Evolutionary conservation across 2,329 filamentous ascomycete species (phyloP).

Genomic region (Simplicillium aogashimaense): DNA sequence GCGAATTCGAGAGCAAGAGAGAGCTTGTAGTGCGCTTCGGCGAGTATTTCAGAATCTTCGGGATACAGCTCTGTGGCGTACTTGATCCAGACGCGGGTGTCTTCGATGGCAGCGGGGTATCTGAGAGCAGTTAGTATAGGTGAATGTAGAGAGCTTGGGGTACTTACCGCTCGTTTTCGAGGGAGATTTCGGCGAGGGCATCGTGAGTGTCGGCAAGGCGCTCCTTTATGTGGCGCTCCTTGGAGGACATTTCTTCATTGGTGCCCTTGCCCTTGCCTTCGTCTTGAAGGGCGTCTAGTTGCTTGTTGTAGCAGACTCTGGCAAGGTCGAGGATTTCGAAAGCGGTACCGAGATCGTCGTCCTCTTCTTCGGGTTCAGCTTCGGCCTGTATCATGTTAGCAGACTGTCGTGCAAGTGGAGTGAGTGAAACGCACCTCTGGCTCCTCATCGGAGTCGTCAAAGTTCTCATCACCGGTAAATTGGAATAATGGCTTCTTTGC

Average conservation of each 20-base stretch:
- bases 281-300: slow-evolving; percentile 31
- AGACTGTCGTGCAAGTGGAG: too few species aligned
- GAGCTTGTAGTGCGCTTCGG: slow-evolving; percentile 94
- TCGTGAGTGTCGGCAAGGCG: slow-evolving; percentile 89
- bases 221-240: slow-evolving; percentile 60
- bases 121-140: slow-evolving; percentile 20
- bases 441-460: slow-evolving; percentile 68
- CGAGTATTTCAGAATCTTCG: slow-evolving; percentile 72
- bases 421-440: slow-evolving; percentile 35
- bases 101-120: slow-evolving; percentile 77
- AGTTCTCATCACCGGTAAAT: slow-evolving; percentile 90
- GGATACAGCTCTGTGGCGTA: slow-evolving; percentile 74
- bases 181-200: slow-evolving; percentile 87
- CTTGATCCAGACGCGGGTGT: slow-evolving; percentile 66
- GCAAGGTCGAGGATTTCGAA: slow-evolving; percentile 80
- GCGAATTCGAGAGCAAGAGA: slow-evolving; percentile 92
- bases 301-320: slow-evolving; percentile 53
- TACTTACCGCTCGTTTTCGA: slow-evolving; percentile 75
- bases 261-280: slow-evolving; percentile 32
- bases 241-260: slow-evolving; percentile 27
- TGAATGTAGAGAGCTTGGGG: neutral
- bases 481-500: slow-evolving; percentile 74
- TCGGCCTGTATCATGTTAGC: too few species aligned
- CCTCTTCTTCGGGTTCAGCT: slow-evolving; percentile 44
- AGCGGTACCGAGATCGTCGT: slow-evolving; percentile 67